A percentile compares a stretch with the other conserved stretches of the same genome.
These are phyloP conservation scores for Candida piceae DNA, from an alignment of 805 yeast species.

Conservation along the genomic window DNA sequence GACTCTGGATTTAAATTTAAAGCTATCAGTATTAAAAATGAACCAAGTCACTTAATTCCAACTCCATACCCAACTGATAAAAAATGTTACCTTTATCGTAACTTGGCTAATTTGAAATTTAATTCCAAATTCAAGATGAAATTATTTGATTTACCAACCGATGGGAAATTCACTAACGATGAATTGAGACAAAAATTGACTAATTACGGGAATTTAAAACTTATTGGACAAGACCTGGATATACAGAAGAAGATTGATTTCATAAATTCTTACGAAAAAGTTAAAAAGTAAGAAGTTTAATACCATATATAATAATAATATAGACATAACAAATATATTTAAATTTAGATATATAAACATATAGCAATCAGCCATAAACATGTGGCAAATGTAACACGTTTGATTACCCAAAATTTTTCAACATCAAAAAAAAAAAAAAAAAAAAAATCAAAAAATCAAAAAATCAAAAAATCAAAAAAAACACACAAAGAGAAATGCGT, in stretches of 20 bases:
- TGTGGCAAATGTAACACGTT: too few relatives aligned
- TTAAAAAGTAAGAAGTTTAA: too few relatives aligned
- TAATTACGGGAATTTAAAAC: constrained; percentile 44
- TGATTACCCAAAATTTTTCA: neutral
- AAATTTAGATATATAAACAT: neutral
- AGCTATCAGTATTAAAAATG: constrained; percentile 34
- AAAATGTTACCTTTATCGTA: constrained; percentile 7
- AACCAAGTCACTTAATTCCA: constrained; percentile 35
- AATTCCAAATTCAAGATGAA: constrained; percentile 18
- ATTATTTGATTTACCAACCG: constrained; percentile 13
- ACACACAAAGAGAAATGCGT: too few relatives aligned
- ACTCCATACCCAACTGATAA: constrained; percentile 26
- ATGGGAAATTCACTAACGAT: constrained; percentile 4
- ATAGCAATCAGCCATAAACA: neutral
- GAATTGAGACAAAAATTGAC: constrained; percentile 27
- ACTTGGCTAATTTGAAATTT: constrained; percentile 8
- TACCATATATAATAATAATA: too few relatives aligned
- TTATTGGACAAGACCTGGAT: constrained; percentile 42
- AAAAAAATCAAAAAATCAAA: too few relatives aligned
- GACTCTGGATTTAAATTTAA: constrained; percentile 23
- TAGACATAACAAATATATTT: neutral
- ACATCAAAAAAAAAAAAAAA: too few relatives aligned
- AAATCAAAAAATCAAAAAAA: too few relatives aligned
- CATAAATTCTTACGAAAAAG: too few relatives aligned
- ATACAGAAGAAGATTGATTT: constrained; percentile 41